Conservation (phyloP, 2,329 filamentous ascomycete species). For the Verticillium alfalfae region DNA sequence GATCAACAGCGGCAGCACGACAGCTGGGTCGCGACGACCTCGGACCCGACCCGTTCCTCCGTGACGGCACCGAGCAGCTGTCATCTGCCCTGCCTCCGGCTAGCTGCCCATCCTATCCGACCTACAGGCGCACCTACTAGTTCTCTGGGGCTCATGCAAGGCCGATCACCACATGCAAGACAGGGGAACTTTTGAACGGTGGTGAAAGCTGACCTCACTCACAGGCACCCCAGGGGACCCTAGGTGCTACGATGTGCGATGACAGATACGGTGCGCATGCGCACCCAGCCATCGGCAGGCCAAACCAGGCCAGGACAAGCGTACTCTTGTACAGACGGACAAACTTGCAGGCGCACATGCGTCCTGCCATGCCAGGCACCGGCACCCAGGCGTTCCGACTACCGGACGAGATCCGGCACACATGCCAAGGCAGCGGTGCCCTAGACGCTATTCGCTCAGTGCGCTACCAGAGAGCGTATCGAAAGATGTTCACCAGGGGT, state of each 20-base stretch:
- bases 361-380: not conserved
- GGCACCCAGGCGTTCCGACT: not conserved
- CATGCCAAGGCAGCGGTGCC: not conserved
- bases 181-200: not conserved
- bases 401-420: not conserved
- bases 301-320: not conserved
- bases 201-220: not conserved
- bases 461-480: not conserved
- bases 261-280: not conserved
- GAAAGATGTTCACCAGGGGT: not conserved
- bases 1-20: not conserved
- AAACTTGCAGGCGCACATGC: not conserved
- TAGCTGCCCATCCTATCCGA: not conserved
- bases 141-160: not conserved
- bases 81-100: not conserved
- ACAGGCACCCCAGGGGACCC: not conserved
- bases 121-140: not conserved
- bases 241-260: not conserved
- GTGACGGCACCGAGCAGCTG: not conserved
- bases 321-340: not conserved
- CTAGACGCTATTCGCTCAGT: not conserved
- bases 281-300: not conserved
- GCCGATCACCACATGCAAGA: not conserved
- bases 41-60: not conserved
- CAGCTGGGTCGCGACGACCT: not conserved